phyloP scores from a whole-genome alignment of 2,329 filamentous ascomycete genomes.

The Clonostachys sp. region DNA sequence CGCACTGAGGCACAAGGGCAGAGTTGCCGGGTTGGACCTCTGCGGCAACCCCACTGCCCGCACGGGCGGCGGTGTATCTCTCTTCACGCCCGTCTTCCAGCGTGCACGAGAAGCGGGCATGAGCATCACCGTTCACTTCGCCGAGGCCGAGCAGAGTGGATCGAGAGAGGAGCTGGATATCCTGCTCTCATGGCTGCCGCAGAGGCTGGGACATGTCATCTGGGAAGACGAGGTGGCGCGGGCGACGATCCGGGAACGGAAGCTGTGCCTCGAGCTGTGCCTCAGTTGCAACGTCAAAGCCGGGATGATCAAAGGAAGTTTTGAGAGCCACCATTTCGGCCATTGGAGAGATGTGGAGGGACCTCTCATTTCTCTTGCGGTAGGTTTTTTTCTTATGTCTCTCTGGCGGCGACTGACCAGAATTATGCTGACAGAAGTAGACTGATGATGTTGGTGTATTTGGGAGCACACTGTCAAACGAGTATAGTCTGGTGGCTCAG shows the following conservation, averaged over 20 bases:
- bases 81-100: conserved; percentile 55
- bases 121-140: conserved; percentile 72
- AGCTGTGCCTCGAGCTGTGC: conserved; percentile 69
- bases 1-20: conserved; percentile 45
- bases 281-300: conserved; percentile 78
- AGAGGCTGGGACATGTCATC: conserved; percentile 74
- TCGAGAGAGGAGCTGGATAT: conserved; percentile 55
- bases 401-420: not conserved
- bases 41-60: conserved; percentile 64
- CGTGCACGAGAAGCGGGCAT: conserved; percentile 51
- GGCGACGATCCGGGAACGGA: conserved; percentile 41
- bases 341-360: conserved; percentile 59
- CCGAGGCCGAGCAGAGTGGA: conserved; percentile 57
- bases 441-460: conserved; percentile 85
- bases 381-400: conserved; percentile 36
- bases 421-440: conserved; percentile 29
- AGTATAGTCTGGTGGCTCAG: conserved; percentile 68
- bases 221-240: conserved; percentile 61
- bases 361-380: conserved; percentile 61
- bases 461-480: conserved; percentile 69
- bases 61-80: conserved; percentile 51
- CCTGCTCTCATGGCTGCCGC: conserved; percentile 61
- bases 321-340: conserved; percentile 71
- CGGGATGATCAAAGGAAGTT: conserved; percentile 63
- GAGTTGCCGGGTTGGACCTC: conserved; percentile 72